Evolutionary conservation across 495 filamentous ascomycete species (phyloP).

Genomic region (Cenococcum geophilum): DNA sequence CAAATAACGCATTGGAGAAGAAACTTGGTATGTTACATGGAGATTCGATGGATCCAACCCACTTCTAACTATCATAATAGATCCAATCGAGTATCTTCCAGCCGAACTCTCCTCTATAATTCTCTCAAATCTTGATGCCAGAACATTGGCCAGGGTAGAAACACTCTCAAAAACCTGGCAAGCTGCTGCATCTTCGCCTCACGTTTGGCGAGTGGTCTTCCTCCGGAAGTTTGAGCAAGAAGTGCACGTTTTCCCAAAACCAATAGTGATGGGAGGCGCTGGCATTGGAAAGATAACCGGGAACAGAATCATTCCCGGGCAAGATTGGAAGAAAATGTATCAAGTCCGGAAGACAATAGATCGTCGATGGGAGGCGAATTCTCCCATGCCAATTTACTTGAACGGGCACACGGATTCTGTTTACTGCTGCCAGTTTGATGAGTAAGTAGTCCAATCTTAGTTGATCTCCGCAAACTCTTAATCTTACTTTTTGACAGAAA

Average conservation of each 20-base stretch:
- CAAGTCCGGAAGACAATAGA: slow-evolving; percentile 66
- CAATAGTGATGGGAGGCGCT: slow-evolving; percentile 34
- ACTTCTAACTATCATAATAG: slow-evolving; percentile 33
- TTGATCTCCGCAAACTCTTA: background rate
- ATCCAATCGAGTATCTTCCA: slow-evolving; percentile 64
- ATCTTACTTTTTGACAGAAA: slow-evolving; percentile 45
- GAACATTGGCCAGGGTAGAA: slow-evolving; percentile 55
- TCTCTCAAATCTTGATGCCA: slow-evolving; percentile 62
- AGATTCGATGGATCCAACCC: background rate
- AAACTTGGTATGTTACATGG: slow-evolving; percentile 17
- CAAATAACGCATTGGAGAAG: slow-evolving; percentile 21
- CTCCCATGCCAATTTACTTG: slow-evolving; percentile 75
- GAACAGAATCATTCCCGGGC: slow-evolving; percentile 37
- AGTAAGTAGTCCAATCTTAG: slow-evolving; percentile 50
- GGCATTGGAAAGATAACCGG: slow-evolving; percentile 47
- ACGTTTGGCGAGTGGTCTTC: slow-evolving; percentile 77
- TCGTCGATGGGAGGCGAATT: slow-evolving; percentile 68
- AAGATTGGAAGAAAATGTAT: slow-evolving; percentile 86
- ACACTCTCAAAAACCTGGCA: slow-evolving; percentile 61
- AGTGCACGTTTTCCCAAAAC: slow-evolving; percentile 44
- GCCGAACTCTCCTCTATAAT: slow-evolving; percentile 67
- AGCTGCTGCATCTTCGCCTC: slow-evolving; percentile 52
- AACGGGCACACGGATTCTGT: slow-evolving; percentile 92
- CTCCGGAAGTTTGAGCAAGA: slow-evolving; percentile 53
- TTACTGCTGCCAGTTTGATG: slow-evolving; percentile 96